Base-by-base conservation (phyloP, 192 early-diverging fungal genomes). In the Backusella mclennaniae region DNA sequence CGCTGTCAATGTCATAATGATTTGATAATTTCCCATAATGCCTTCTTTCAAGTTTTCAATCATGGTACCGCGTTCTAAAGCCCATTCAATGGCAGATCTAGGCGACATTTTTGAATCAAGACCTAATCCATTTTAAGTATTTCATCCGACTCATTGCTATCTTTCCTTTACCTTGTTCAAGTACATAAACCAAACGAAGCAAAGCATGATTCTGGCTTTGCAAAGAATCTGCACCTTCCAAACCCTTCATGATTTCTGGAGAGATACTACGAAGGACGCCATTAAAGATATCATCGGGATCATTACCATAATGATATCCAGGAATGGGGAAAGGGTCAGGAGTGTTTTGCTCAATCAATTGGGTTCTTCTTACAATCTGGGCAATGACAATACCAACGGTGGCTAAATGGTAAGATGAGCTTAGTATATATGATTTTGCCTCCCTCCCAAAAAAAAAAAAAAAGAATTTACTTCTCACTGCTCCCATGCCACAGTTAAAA, bases 401-500 rank as follows among this genome's bases (percentile, higher is more conserved):
- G 3, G 90, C 82, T 83, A 49, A 44, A 7, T 35, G n/a, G 19
- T 33, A 33, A 19, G 49, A 26, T 63, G 8, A 0, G 33, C 26
- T 63, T 19, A 21, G 56, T 63, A 3, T 12, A 39, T 29, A 29
- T 66, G 66, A 19, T 17, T 67, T 12, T 19, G 26, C 26, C 19
- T 19, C 33, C 33, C 2, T 33, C 33, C 31, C 33, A 3, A 49
- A 49, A 49, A 49, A 49, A 49, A 49, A 49, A n/a, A n/a, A 26
- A 1, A 59, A 23, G 2, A 14, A 77, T 75, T 79, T 80, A 83
- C 82, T 92, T 53, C 90, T 67, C 19, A 89, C 90, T 17, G 83
- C 86, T 11, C 90, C 90, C 86, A 90, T 88, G 7, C 90, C 90
- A 77, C 90, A 92, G 63, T 89, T 89, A 72, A 92, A 89, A 11